These are phyloP conservation scores for Phytophthora nicotianae DNA, from an alignment of 352 stramenopile species.

Conservation along the genomic window DNA sequence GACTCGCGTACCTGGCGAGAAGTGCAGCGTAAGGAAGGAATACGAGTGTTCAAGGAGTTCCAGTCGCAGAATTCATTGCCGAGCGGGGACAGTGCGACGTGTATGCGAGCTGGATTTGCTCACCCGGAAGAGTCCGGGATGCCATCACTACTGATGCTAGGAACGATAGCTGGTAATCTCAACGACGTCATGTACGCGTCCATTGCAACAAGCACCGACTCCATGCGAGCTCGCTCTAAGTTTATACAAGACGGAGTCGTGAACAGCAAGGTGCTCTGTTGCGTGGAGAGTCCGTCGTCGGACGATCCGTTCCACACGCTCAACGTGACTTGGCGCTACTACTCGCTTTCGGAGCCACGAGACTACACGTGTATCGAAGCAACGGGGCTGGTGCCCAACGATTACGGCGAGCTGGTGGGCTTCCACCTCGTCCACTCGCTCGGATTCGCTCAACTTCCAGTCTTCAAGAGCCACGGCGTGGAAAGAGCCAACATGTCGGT, in stretches of 20 bases:
- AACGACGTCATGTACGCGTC: slow-evolving; percentile 67
- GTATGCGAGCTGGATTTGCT: slow-evolving; percentile 26
- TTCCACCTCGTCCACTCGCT: slow-evolving; percentile 70
- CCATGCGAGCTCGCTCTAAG: slow-evolving; percentile 45
- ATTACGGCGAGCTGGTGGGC: slow-evolving; percentile 47
- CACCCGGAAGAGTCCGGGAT: slow-evolving; percentile 24
- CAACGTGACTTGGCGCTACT: slow-evolving; percentile 57
- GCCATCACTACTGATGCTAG: slow-evolving; percentile 39
- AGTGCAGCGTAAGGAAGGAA: slow-evolving; percentile 44
- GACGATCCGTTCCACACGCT: slow-evolving; percentile 59
- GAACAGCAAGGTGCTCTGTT: slow-evolving; percentile 41
- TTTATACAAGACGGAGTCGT: slow-evolving; percentile 56
- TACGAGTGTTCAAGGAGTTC: slow-evolving; percentile 46
- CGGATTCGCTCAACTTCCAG: slow-evolving; percentile 47
- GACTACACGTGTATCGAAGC: slow-evolving; percentile 67
- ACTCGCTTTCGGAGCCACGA: slow-evolving; percentile 42
- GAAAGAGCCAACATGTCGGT: slow-evolving; percentile 56
- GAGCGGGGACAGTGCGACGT: slow-evolving; percentile 32
- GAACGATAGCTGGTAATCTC: slow-evolving; percentile 42
- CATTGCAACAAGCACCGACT: slow-evolving; percentile 37
- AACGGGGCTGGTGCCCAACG: slow-evolving; percentile 43
- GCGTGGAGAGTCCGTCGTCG: slow-evolving; percentile 33
- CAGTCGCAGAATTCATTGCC: slow-evolving; percentile 27
- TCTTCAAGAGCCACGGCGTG: slow-evolving; percentile 38
- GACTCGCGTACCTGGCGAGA: slow-evolving; percentile 51